phyloP scores from a whole-genome alignment of 2,329 filamentous ascomycete genomes.

The Aspergillus persii region DNA sequence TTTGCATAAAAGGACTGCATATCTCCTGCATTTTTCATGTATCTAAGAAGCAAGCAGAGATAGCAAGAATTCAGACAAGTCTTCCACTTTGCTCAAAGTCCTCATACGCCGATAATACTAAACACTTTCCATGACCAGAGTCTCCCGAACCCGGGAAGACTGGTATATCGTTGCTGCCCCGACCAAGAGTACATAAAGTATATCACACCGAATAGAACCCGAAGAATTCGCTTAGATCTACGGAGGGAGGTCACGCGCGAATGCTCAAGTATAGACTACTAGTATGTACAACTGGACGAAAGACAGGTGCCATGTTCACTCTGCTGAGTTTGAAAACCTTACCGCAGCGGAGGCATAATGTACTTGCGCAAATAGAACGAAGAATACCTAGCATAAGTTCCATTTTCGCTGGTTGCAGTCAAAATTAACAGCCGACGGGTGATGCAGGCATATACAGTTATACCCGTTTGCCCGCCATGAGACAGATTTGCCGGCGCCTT shows the following conservation, averaged over 20 bases:
- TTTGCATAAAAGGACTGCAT: too few relatives aligned
- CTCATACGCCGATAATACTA: too few relatives aligned
- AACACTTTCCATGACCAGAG: too few relatives aligned
- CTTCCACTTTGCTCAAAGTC: too few relatives aligned
- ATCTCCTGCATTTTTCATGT: too few relatives aligned
- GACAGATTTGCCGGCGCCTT: conserved; percentile 59
- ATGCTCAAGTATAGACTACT: not conserved
- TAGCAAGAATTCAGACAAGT: too few relatives aligned
- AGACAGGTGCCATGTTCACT: not conserved
- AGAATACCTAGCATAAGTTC: not conserved
- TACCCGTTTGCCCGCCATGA: conserved; percentile 17
- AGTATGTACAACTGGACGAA: not conserved
- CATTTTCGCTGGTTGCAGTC: not conserved
- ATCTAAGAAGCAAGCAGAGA: too few relatives aligned
- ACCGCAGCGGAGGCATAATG: not conserved
- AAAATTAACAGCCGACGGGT: not conserved
- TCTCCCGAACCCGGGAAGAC: too few relatives aligned
- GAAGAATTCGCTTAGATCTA: too few relatives aligned
- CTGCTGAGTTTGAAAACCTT: not conserved
- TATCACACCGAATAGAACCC: not conserved
- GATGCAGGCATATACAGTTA: not conserved
- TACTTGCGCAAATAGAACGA: not conserved
- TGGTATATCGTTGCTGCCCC: too few relatives aligned
- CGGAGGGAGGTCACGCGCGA: too few relatives aligned
- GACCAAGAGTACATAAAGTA: too few relatives aligned